Evolutionary conservation across 768 basidiomycete species (phyloP).

Genomic region (Lactarius indigo): DNA sequence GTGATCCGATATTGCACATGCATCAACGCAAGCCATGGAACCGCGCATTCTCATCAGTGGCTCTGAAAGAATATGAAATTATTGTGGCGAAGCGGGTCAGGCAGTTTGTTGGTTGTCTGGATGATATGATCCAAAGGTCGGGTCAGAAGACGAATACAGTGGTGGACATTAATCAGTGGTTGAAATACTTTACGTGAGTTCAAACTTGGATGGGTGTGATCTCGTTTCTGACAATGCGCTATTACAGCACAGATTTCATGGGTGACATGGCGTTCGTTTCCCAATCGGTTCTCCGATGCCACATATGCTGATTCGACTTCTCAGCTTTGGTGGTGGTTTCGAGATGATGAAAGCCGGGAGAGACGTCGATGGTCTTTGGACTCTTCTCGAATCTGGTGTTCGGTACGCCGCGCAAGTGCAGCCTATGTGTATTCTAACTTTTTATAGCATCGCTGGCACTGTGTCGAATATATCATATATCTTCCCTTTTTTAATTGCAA

Average conservation of each 20-base stretch:
- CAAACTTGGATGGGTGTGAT: background rate
- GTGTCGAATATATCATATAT: background rate
- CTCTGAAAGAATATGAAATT: slow-evolving; percentile 46
- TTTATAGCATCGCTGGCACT: background rate
- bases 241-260: slow-evolving; percentile 42
- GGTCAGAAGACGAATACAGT: slow-evolving; percentile 20
- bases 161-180: slow-evolving; percentile 36
- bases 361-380: background rate
- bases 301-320: background rate
- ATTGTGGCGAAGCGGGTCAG: slow-evolving; percentile 37
- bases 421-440: background rate
- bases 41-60: slow-evolving; percentile 43
- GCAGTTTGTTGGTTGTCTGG: slow-evolving; percentile 41
- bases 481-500: background rate
- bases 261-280: slow-evolving; percentile 39
- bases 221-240: background rate
- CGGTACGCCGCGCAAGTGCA: background rate
- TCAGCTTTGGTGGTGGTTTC: background rate
- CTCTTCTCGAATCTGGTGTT: background rate
- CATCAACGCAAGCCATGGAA: slow-evolving; percentile 47
- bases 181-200: slow-evolving; percentile 41
- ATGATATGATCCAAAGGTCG: slow-evolving; percentile 22
- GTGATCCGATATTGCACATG: slow-evolving; percentile 43
- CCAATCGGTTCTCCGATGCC: background rate
- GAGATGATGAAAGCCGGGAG: background rate